Percentiles rank a stretch among this genome's conserved stretches.
Conservation (phyloP, 768 basidiomycete genomes). For the Dendrothele bispora region DNA sequence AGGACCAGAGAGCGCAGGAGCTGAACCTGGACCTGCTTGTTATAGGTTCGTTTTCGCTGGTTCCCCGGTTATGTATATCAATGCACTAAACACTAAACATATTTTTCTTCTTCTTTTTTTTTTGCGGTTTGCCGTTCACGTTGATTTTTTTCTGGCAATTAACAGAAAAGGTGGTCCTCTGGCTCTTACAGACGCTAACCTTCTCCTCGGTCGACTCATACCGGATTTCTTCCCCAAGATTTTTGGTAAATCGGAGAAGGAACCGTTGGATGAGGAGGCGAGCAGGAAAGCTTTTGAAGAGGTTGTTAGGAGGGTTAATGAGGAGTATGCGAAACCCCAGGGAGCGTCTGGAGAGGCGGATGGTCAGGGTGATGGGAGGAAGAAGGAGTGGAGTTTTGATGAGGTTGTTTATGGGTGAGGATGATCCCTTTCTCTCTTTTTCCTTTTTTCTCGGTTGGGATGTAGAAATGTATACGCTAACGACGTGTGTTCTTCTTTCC, state of each 20-base stretch:
- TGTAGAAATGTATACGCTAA: background rate
- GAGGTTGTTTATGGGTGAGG: conserved; percentile 89
- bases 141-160: conserved; percentile 1
- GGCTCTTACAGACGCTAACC: conserved; percentile 91
- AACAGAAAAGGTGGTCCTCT: conserved; percentile 85
- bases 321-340: conserved; percentile 53
- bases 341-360: background rate
- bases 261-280: conserved; percentile 77
- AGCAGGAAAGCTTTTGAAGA: conserved; percentile 66
- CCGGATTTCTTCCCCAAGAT: conserved; percentile 95
- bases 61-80: too few species aligned
- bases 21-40: conserved; percentile 91
- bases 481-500: background rate
- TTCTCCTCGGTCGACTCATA: conserved; percentile 84
- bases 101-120: too few species aligned
- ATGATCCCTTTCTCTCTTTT: conserved; percentile 17
- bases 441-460: background rate
- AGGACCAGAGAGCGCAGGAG: conserved; percentile 92
- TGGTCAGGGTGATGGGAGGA: background rate
- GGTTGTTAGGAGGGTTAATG: conserved; percentile 71
- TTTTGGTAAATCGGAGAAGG: conserved; percentile 86
- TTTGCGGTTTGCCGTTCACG: too few species aligned
- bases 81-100: too few species aligned
- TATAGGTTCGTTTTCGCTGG: conserved; percentile 70
- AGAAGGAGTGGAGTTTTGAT: conserved; percentile 61